A percentile compares a stretch with the other conserved stretches of the same genome.
These are phyloP conservation scores for Polygonum maritimum DNA, from an alignment of 148 eudicot species.

Conservation along the genomic window DNA sequence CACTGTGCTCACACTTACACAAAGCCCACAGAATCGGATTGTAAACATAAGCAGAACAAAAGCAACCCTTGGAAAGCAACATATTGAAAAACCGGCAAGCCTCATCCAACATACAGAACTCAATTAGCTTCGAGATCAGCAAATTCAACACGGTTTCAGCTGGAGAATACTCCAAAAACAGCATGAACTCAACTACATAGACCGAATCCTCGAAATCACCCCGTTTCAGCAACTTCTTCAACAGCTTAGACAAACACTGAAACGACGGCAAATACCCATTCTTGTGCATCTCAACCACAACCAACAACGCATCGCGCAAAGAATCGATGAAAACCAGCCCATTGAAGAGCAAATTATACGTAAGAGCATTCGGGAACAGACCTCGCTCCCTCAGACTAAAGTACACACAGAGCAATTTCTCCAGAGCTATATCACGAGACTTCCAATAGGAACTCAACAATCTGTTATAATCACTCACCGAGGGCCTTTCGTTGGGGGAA, in stretches of 20 bases:
- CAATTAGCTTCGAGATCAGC: conserved; percentile 34
- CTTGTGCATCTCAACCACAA: conserved; percentile 34
- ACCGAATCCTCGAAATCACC: conserved; percentile 25
- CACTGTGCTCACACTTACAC: conserved; percentile 33
- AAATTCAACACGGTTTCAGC: conserved; percentile 15
- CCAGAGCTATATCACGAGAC: conserved; percentile 26
- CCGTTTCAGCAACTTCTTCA: conserved; percentile 26
- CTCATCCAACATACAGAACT: conserved; percentile 27
- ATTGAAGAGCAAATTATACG: conserved; percentile 35
- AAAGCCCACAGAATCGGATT: conserved; percentile 61
- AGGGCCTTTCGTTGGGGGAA: conserved; percentile 27
- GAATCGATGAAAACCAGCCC: conserved; percentile 30
- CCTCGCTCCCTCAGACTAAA: conserved; percentile 32
- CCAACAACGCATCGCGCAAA: conserved; percentile 20
- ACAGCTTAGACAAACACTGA: conserved; percentile 26
- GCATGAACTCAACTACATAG: conserved; percentile 33
- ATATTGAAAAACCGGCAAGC: conserved; percentile 30
- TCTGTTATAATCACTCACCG: conserved; percentile 41
- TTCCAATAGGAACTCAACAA: conserved; percentile 34
- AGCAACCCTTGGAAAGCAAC: conserved; percentile 25
- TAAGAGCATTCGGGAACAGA: conserved; percentile 34
- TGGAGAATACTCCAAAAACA: conserved; percentile 29
- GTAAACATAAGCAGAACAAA: conserved; percentile 25
- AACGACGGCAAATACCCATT: conserved; percentile 44
- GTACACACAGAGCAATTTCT: conserved; percentile 25